These are phyloP conservation scores for Paspalum vaginatum DNA, from an alignment of 176 grass and related monocot species.

Conservation along the genomic window DNA sequence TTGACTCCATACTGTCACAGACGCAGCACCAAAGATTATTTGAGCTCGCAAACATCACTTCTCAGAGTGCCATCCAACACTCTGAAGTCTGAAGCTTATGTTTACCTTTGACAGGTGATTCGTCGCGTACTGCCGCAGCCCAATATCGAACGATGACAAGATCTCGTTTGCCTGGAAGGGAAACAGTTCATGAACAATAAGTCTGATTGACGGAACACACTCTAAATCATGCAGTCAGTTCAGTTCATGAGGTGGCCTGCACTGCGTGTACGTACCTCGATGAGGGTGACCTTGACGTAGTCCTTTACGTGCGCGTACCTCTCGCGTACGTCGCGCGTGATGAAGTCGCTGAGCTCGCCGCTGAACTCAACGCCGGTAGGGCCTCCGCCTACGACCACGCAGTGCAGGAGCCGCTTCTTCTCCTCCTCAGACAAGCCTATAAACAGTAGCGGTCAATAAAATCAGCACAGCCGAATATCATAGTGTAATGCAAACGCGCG, in stretches of 20 bases:
- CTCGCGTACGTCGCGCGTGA: slow-evolving; percentile 73
- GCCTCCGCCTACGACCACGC: slow-evolving; percentile 86
- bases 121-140: slow-evolving; percentile 78
- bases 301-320: slow-evolving; percentile 87
- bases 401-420: slow-evolving; percentile 77
- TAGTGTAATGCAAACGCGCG: background rate
- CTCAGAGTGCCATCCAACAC: background rate
- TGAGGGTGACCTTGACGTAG: slow-evolving; percentile 88
- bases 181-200: background rate
- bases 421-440: slow-evolving; percentile 72
- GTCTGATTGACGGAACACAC: background rate
- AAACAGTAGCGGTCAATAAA: background rate
- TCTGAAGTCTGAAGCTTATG: background rate
- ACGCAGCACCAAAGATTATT: background rate
- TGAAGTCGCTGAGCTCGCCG: slow-evolving; percentile 95
- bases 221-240: background rate
- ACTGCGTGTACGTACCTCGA: slow-evolving; percentile 57
- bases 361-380: slow-evolving; percentile 97
- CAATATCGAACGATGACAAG: slow-evolving; percentile 78
- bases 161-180: slow-evolving; percentile 76
- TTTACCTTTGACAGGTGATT: slow-evolving; percentile 85
- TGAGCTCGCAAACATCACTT: background rate
- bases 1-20: slow-evolving; percentile 72
- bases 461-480: background rate
- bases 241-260: background rate